phyloP scores from a whole-genome alignment of 176 grass and related monocot species.

The Pharus latifolius region DNA sequence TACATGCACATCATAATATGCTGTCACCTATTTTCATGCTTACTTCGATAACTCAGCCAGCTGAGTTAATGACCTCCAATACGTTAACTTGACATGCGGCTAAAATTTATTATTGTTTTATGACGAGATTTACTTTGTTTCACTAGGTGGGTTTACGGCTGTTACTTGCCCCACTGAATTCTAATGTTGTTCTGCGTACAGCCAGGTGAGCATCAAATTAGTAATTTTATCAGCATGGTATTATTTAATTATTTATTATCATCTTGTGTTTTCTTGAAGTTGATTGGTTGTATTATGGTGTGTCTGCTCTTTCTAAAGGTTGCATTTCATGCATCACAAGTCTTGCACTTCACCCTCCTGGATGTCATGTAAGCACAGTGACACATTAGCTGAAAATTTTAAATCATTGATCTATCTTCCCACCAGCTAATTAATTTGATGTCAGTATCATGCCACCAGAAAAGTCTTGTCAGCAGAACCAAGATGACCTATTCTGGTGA shows the following conservation, averaged over 20 bases:
- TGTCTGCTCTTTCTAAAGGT: not conserved
- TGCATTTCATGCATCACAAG: too few species aligned
- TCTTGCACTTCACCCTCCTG: too few species aligned
- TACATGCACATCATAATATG: too few species aligned
- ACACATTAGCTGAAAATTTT: too few species aligned
- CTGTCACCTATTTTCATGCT: too few species aligned
- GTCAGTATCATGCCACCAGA: too few species aligned
- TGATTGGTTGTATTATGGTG: not conserved
- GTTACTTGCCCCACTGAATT: constrained; percentile 40
- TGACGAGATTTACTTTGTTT: not conserved
- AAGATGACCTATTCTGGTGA: too few species aligned
- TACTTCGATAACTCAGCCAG: too few species aligned
- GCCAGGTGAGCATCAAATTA: constrained; percentile 20
- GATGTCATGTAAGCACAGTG: too few species aligned
- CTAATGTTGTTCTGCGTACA: constrained; percentile 31
- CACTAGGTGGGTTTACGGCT: constrained; percentile 35
- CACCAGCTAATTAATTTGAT: too few species aligned
- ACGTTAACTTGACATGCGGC: not conserved
- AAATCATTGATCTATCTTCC: too few species aligned
- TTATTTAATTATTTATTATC: not conserved
- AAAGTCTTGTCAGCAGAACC: too few species aligned
- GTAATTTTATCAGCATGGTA: not conserved
- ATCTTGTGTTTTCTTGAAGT: not conserved
- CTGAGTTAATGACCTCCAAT: not conserved
- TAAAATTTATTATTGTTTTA: not conserved